Conservation (phyloP, 225 moss, liverwort and hornwort genomes). For the Straminergon stramineum region DNA sequence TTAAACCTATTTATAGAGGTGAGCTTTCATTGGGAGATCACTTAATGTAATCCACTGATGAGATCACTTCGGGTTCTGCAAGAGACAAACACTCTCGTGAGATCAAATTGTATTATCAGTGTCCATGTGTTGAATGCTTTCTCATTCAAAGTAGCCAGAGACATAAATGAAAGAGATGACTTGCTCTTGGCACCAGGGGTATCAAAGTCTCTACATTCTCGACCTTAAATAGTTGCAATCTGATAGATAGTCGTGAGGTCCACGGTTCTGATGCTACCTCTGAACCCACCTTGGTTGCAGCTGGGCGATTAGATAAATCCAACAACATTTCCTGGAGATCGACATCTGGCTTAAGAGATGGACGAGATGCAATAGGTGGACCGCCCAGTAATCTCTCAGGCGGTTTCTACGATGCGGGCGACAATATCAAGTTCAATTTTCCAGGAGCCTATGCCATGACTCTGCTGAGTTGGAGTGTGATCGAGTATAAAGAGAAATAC, state of each 20-base stretch:
- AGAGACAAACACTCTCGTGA: background rate
- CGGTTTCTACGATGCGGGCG: conserved; percentile 85
- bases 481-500: conserved; percentile 71
- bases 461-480: conserved; percentile 73
- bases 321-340: conserved; percentile 67
- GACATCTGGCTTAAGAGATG: conserved; percentile 56
- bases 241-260: background rate
- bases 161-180: background rate
- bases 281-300: conserved; percentile 19
- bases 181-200: background rate
- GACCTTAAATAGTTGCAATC: background rate
- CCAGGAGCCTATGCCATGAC: conserved; percentile 86
- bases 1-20: background rate
- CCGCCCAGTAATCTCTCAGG: conserved; percentile 47
- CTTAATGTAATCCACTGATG: background rate
- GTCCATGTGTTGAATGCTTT: background rate
- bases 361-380: conserved; percentile 22
- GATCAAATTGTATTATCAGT: background rate
- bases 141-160: background rate
- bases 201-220: background rate
- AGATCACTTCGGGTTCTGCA: background rate
- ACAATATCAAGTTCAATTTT: conserved; percentile 81
- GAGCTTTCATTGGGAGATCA: background rate
- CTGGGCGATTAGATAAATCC: conserved; percentile 60
- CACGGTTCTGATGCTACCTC: background rate